phyloP scores from a whole-genome alignment of 108 stramenopile species.

The Schizochytrium sp. region DNA sequence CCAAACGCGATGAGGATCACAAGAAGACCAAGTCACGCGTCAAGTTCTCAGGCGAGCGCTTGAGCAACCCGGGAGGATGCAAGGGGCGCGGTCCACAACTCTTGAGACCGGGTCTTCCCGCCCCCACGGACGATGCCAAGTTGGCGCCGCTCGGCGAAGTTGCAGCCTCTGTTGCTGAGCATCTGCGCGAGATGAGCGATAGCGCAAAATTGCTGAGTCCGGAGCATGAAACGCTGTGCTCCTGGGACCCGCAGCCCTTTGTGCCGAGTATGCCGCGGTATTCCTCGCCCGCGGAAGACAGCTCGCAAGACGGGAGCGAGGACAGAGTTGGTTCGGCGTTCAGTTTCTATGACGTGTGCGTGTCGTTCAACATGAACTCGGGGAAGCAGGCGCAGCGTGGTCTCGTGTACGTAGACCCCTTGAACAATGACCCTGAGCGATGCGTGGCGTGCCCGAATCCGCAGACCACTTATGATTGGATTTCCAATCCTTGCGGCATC shows the following conservation, averaged over 20 bases:
- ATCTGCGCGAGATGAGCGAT: background rate
- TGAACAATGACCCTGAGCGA: background rate
- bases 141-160: background rate
- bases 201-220: background rate
- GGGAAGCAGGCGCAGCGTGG: background rate
- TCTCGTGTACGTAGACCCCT: background rate
- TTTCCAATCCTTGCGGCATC: background rate
- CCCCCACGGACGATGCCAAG: background rate
- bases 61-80: background rate
- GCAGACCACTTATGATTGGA: background rate
- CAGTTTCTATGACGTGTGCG: background rate
- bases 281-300: background rate
- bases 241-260: background rate
- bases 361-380: background rate
- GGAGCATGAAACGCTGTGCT: constrained; percentile 6
- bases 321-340: background rate
- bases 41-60: background rate
- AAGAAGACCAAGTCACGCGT: background rate
- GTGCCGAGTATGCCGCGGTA: background rate
- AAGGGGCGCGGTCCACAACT: background rate
- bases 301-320: background rate
- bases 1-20: too few species aligned
- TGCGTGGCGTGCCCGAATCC: background rate
- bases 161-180: background rate
- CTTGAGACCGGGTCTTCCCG: background rate